phyloP scores from a whole-genome alignment of 2,329 filamentous ascomycete genomes.

The Fusarium miscanthi region DNA sequence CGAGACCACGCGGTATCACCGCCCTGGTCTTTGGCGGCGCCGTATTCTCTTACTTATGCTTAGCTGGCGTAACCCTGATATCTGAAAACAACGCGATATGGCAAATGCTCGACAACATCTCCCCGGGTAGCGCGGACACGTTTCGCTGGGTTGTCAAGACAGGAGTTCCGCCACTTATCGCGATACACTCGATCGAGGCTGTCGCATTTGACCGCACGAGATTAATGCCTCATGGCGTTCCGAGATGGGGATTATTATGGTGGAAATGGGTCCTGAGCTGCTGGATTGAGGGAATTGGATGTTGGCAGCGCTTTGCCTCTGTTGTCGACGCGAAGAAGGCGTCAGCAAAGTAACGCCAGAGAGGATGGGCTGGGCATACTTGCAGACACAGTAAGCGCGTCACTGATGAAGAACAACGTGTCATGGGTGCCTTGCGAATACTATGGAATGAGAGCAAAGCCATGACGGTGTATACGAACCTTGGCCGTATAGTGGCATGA shows the following conservation, averaged over 20 bases:
- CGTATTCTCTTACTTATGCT: background rate
- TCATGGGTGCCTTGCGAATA: background rate
- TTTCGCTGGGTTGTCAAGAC: background rate
- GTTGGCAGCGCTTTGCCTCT: background rate
- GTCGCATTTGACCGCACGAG: background rate
- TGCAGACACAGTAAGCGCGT: too few species aligned
- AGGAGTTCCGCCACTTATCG: background rate
- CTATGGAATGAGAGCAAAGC: too few species aligned
- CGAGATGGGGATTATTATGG: background rate
- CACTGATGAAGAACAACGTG: rapidly evolving
- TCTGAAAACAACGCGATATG: background rate
- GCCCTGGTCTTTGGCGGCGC: background rate
- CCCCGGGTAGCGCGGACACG: background rate
- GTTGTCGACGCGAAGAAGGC: background rate
- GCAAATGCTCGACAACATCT: background rate
- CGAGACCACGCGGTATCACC: background rate
- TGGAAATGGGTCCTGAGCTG: background rate
- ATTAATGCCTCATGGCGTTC: background rate
- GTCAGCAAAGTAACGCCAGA: background rate
- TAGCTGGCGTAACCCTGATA: background rate
- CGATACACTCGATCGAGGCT: background rate
- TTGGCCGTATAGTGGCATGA: background rate
- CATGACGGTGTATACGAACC: background rate
- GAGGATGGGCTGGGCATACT: rapidly evolving
- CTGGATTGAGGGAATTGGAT: background rate